These are phyloP conservation scores for Plasmodium chabaudi DNA, from an alignment of 169 alveolate genomes.

Conservation along the genomic window DNA sequence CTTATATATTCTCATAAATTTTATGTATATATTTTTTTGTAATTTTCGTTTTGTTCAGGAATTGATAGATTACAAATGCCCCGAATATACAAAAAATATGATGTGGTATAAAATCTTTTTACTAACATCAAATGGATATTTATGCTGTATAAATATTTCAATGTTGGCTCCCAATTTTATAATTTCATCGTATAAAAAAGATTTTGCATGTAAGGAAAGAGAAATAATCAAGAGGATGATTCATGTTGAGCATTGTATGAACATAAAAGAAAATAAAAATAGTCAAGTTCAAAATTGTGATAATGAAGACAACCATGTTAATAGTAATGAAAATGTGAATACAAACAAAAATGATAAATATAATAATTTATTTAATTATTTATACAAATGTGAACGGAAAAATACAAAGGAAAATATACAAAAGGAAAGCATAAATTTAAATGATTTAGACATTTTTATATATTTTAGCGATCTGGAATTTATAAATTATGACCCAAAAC, in stretches of 20 bases:
- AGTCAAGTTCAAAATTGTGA: not conserved
- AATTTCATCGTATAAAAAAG: conserved; percentile 35
- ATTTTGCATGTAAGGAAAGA: conserved; percentile 53
- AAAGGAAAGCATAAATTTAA: not conserved
- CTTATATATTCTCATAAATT: not conserved
- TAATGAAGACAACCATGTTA: not conserved
- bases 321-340: not conserved
- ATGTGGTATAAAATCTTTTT: conserved; percentile 43
- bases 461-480: conserved; percentile 56
- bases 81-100: conserved; percentile 22
- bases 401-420: conserved; percentile 1
- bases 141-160: conserved; percentile 64
- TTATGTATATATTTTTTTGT: not conserved
- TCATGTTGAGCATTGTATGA: conserved; percentile 19
- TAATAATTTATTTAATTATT: conserved; percentile 39
- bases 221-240: conserved; percentile 57
- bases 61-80: conserved; percentile 21
- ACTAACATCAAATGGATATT: conserved; percentile 56
- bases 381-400: conserved; percentile 38
- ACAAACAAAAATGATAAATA: conserved; percentile 6
- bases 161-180: conserved; percentile 44
- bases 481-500: conserved; percentile 59
- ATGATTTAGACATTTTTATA: conserved; percentile 39
- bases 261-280: conserved; percentile 4
- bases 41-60: conserved; percentile 16